phyloP scores from a whole-genome alignment of 805 yeast species.

The Lachancea sp. region DNA sequence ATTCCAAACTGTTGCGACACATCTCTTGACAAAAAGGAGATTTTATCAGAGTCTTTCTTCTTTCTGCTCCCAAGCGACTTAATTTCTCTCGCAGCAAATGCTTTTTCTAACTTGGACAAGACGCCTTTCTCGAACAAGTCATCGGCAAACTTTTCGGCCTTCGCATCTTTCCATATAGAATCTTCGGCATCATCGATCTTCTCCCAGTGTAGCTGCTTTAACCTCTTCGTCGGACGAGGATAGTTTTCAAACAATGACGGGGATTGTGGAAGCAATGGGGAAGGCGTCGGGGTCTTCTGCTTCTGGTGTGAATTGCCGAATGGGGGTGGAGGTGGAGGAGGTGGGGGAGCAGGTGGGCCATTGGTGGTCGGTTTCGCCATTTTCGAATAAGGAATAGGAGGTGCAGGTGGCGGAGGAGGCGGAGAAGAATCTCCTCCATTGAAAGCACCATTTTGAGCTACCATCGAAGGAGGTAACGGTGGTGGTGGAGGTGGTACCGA shows the following conservation, averaged over 20 bases:
- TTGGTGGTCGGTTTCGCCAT: not conserved
- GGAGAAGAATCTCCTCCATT: constrained; percentile 15
- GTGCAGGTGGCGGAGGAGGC: constrained; percentile 22
- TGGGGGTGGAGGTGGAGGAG: constrained; percentile 35
- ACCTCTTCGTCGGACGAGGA: constrained; percentile 66
- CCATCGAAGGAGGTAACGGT: constrained; percentile 8
- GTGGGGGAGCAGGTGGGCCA: constrained; percentile 21
- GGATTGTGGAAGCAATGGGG: constrained; percentile 33
- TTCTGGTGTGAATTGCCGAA: constrained; percentile 4
- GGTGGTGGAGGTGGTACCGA: constrained; percentile 28
- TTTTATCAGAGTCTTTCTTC: constrained; percentile 45
- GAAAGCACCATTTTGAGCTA: not conserved
- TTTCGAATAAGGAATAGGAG: constrained; percentile 21
- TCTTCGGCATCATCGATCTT: constrained; percentile 75
- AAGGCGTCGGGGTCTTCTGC: constrained; percentile 20
- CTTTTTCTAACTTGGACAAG: constrained; percentile 72
- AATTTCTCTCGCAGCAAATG: constrained; percentile 76
- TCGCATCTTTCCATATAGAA: constrained; percentile 77
- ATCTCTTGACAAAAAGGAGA: constrained; percentile 73
- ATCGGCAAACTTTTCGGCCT: constrained; percentile 51
- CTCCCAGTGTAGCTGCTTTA: constrained; percentile 97
- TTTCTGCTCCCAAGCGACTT: constrained; percentile 45
- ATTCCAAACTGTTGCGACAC: constrained; percentile 93
- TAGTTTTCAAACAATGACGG: constrained; percentile 39
- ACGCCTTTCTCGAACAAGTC: constrained; percentile 71